Conservation (phyloP, 345 rosid species). For the Brassica nigra region DNA sequence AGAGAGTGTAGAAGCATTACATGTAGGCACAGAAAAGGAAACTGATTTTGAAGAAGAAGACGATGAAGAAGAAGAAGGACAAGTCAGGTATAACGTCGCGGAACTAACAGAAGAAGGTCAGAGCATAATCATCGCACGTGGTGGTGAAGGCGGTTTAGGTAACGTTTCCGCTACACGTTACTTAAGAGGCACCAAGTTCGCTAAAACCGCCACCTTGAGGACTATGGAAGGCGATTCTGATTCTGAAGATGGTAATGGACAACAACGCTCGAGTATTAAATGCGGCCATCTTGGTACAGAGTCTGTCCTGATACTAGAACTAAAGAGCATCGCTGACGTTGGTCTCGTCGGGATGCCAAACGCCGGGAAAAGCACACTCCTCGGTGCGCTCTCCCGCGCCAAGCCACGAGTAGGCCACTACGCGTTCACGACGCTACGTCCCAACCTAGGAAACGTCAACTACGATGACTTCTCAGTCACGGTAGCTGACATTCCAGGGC, state of each 20-base stretch:
- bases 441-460: slow-evolving; percentile 81
- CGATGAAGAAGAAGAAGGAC: slow-evolving; percentile 40
- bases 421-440: slow-evolving; percentile 87
- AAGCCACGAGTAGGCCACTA: slow-evolving; percentile 82
- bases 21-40: slow-evolving; percentile 12
- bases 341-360: slow-evolving; percentile 98
- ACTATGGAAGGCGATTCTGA: slow-evolving; percentile 29
- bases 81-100: slow-evolving; percentile 57
- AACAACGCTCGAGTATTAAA: slow-evolving; percentile 42
- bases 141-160: slow-evolving; percentile 92
- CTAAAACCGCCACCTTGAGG: slow-evolving; percentile 24
- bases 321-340: slow-evolving; percentile 94
- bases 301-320: slow-evolving; percentile 67
- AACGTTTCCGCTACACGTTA: slow-evolving; percentile 50
- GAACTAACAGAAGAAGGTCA: slow-evolving; percentile 76
- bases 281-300: slow-evolving; percentile 69
- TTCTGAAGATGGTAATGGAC: slow-evolving; percentile 40
- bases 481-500: slow-evolving; percentile 95
- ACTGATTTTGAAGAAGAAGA: slow-evolving; percentile 39
- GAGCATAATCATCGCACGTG: slow-evolving; percentile 64
- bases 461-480: slow-evolving; percentile 80
- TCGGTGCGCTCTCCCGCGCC: slow-evolving; percentile 84
- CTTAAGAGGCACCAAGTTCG: slow-evolving; percentile 45
- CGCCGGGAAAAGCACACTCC: slow-evolving; percentile 92
- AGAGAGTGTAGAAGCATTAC: neutral